Evolutionary conservation across 225 moss, liverwort and hornwort genomes (phyloP).

Genomic region (Neckera pumila): DNA sequence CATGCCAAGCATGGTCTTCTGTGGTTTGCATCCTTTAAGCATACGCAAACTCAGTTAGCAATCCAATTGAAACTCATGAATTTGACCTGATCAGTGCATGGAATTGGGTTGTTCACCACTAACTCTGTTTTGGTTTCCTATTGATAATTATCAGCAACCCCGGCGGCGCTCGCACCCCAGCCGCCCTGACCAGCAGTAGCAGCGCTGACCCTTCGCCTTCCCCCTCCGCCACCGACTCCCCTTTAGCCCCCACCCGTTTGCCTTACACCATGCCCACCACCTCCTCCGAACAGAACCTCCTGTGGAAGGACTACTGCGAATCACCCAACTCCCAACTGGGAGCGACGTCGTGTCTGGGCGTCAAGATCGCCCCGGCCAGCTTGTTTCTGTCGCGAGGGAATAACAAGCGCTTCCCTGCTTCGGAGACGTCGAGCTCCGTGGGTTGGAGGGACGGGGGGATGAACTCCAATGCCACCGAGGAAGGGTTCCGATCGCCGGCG

Average conservation of each 20-base stretch:
- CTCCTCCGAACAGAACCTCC: conserved; percentile 6
- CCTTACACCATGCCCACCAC: conserved; percentile 26
- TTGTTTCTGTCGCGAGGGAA: conserved; percentile 8
- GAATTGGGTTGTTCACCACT: not conserved
- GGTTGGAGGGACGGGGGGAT: not conserved
- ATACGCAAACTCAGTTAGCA: not conserved
- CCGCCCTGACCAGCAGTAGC: not conserved
- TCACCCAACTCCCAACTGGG: conserved; percentile 1
- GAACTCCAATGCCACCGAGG: not conserved
- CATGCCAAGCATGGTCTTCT: not conserved
- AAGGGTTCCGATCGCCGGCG: conserved; percentile 40
- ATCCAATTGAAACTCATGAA: not conserved
- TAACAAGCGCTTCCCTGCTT: not conserved
- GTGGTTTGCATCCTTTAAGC: not conserved
- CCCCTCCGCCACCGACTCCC: not conserved
- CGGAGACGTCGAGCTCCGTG: not conserved
- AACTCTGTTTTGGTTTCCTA: not conserved
- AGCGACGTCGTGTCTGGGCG: conserved; percentile 19
- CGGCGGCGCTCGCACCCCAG: not conserved
- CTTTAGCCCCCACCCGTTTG: conserved; percentile 8
- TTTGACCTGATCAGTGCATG: not conserved
- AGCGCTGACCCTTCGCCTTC: too few species aligned
- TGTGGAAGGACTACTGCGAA: conserved; percentile 28
- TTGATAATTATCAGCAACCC: not conserved
- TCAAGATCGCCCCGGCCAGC: conserved; percentile 16